These are phyloP conservation scores for Lactifluus hygrophoroides DNA, from an alignment of 768 basidiomycete genomes.

Conservation along the genomic window DNA sequence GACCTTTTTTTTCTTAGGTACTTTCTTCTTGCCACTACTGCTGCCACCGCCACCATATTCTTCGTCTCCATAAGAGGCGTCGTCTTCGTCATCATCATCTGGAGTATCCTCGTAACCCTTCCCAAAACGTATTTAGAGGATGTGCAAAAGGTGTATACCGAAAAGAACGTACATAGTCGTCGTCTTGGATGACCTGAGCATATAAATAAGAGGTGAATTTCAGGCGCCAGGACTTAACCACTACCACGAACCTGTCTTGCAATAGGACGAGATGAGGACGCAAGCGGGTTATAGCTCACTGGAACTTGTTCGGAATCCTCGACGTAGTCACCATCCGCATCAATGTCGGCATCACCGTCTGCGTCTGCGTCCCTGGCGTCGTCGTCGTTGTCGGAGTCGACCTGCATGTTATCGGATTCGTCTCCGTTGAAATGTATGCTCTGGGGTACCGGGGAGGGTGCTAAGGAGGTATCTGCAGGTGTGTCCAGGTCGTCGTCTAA, in stretches of 20 bases:
- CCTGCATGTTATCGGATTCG: slow-evolving; percentile 52
- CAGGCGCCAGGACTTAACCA: slow-evolving; percentile 7
- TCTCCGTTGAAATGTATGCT: slow-evolving; percentile 40
- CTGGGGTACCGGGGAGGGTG: slow-evolving; percentile 23
- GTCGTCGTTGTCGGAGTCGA: slow-evolving; percentile 48
- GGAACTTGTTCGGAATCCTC: slow-evolving; percentile 33
- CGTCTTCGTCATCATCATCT: slow-evolving; percentile 55
- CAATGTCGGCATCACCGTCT: slow-evolving; percentile 53
- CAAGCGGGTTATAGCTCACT: slow-evolving; percentile 32
- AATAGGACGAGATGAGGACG: slow-evolving; percentile 30
- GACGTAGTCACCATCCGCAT: slow-evolving; percentile 56
- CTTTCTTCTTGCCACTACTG: slow-evolving; percentile 49
- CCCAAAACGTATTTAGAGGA: slow-evolving; percentile 23
- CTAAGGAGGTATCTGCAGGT: slow-evolving; percentile 20
- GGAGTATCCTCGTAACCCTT: slow-evolving; percentile 49
- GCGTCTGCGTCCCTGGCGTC: slow-evolving; percentile 28
- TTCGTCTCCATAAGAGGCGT: slow-evolving; percentile 72
- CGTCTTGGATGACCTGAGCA: slow-evolving; percentile 29
- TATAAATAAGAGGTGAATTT: slow-evolving; percentile 13
- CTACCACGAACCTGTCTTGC: slow-evolving; percentile 27
- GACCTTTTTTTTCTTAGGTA: slow-evolving; percentile 58
- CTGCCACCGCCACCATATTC: slow-evolving; percentile 41
- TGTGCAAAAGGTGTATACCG: slow-evolving; percentile 22
- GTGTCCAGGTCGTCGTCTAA: slow-evolving; percentile 20
- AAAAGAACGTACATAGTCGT: slow-evolving; percentile 43